phyloP scores from a whole-genome alignment of 2,329 filamentous ascomycete species.

The Colletotrichum sojae region DNA sequence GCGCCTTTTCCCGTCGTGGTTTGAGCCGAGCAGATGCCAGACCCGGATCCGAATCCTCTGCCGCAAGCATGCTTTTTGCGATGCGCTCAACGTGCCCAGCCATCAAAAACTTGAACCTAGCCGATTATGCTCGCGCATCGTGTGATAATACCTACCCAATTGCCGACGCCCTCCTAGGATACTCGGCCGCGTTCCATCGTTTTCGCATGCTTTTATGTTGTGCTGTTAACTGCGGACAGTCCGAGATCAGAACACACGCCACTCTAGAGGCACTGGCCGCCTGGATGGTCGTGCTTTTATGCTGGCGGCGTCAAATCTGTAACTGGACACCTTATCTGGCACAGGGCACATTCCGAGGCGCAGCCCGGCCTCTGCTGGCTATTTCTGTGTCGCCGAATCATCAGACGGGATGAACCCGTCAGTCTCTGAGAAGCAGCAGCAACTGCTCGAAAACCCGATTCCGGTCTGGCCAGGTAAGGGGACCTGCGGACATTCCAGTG shows the following conservation, averaged over 20 bases:
- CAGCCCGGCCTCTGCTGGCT: background rate
- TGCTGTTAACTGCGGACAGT: slow-evolving; percentile 16
- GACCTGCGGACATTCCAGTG: background rate
- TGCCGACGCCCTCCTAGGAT: background rate
- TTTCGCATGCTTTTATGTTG: background rate
- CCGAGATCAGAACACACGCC: slow-evolving; percentile 29
- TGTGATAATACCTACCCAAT: background rate
- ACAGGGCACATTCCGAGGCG: slow-evolving; percentile 16
- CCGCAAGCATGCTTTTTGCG: slow-evolving; percentile 14
- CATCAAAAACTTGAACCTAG: background rate
- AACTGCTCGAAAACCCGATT: background rate
- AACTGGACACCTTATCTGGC: slow-evolving; percentile 20
- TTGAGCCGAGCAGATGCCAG: background rate
- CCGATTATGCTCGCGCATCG: background rate
- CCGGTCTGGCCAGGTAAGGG: background rate
- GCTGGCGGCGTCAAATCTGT: slow-evolving; percentile 23
- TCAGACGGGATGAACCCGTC: slow-evolving; percentile 25
- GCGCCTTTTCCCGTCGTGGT: background rate
- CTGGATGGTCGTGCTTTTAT: slow-evolving; percentile 24
- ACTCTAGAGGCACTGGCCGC: slow-evolving; percentile 20
- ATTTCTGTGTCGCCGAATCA: background rate
- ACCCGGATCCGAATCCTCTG: slow-evolving; percentile 10
- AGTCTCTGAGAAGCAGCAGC: background rate
- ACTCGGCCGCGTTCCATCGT: background rate
- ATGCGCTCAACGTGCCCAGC: background rate